Percentiles rank a stretch among this genome's conserved stretches.
Evolutionary conservation across 352 stramenopile species (phyloP).

Genomic region (Globisporangium parvum): DNA sequence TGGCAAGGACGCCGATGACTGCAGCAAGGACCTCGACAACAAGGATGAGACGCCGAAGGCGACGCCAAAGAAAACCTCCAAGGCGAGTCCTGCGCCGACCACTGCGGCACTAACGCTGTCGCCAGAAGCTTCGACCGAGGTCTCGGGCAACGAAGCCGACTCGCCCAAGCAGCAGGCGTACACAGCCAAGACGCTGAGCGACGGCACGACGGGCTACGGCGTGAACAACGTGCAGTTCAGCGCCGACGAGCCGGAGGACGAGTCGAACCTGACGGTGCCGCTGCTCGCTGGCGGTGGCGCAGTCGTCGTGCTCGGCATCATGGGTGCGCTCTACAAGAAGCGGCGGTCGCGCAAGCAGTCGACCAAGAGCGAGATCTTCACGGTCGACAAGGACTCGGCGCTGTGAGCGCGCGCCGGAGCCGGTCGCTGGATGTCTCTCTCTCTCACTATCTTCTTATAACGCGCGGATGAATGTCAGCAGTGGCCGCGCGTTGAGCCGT

Average conservation of each 20-base stretch:
- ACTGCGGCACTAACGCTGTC: conserved; percentile 28
- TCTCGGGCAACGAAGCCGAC: conserved; percentile 26
- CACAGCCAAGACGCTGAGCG: conserved; percentile 12
- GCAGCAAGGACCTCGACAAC: conserved; percentile 14
- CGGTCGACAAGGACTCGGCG: conserved; percentile 68
- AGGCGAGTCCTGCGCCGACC: conserved; percentile 10
- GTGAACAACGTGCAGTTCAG: conserved; percentile 33
- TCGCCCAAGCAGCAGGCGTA: conserved; percentile 16
- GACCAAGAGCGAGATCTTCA: conserved; percentile 63
- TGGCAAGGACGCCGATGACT: conserved; percentile 15
- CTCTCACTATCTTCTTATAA: conserved; percentile 10
- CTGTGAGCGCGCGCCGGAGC: conserved; percentile 39
- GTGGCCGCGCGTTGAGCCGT: conserved; percentile 15
- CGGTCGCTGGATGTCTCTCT: conserved; percentile 2
- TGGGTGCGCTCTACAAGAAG: conserved; percentile 60
- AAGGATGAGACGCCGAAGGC: conserved; percentile 9
- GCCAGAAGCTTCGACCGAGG: conserved; percentile 17
- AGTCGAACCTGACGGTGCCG: conserved; percentile 13
- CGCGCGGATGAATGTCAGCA: conserved; percentile 23
- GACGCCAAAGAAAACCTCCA: neutral
- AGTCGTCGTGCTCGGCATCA: conserved; percentile 39
- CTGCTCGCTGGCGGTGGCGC: conserved; percentile 27
- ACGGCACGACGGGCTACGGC: conserved; percentile 19
- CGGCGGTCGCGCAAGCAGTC: conserved; percentile 45
- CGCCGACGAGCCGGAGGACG: conserved; percentile 16